Percentiles rank a stretch among this genome's conserved stretches.
Evolutionary conservation across 2,329 filamentous ascomycete species (phyloP).

Genomic region (Cytospora schulzeri): DNA sequence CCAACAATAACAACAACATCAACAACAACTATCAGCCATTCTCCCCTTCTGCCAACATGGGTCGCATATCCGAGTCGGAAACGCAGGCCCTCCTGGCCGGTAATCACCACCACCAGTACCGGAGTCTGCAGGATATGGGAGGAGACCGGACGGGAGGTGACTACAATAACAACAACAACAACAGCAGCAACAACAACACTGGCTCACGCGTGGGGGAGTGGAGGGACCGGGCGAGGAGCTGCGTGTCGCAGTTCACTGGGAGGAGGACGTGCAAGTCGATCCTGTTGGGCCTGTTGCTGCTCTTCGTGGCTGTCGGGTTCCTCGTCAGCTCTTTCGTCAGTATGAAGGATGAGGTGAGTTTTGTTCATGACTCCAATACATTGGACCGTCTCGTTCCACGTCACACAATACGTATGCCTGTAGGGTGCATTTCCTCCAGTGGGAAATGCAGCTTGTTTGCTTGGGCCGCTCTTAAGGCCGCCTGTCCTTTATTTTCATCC

Average conservation of each 20-base stretch:
- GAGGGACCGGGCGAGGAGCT: slow-evolving; percentile 35
- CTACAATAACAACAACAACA: no score
- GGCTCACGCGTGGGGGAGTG: slow-evolving; percentile 24
- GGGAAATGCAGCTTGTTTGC: background rate
- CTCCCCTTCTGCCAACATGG: slow-evolving; percentile 42
- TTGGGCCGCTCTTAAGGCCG: background rate
- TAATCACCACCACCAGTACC: slow-evolving; percentile 14
- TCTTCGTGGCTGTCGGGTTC: slow-evolving; percentile 37
- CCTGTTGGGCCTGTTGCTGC: slow-evolving; percentile 35
- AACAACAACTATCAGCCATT: slow-evolving; percentile 48
- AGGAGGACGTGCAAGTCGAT: slow-evolving; percentile 36
- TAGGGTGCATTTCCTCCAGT: background rate
- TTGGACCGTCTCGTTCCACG: background rate
- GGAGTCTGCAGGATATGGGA: slow-evolving; percentile 40
- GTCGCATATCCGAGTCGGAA: slow-evolving; percentile 40
- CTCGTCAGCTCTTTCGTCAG: slow-evolving; percentile 34
- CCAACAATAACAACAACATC: background rate
- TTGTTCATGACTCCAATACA: slow-evolving; percentile 19
- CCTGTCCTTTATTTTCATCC: background rate
- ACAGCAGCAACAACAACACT: no score
- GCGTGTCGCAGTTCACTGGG: slow-evolving; percentile 33
- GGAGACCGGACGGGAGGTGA: slow-evolving; percentile 28
- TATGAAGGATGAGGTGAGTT: slow-evolving; percentile 34
- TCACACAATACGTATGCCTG: background rate
- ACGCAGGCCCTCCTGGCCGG: slow-evolving; percentile 45